Evolutionary conservation across 2,329 filamentous ascomycete genomes (phyloP).

Genomic region (Trichoderma koningii): DNA sequence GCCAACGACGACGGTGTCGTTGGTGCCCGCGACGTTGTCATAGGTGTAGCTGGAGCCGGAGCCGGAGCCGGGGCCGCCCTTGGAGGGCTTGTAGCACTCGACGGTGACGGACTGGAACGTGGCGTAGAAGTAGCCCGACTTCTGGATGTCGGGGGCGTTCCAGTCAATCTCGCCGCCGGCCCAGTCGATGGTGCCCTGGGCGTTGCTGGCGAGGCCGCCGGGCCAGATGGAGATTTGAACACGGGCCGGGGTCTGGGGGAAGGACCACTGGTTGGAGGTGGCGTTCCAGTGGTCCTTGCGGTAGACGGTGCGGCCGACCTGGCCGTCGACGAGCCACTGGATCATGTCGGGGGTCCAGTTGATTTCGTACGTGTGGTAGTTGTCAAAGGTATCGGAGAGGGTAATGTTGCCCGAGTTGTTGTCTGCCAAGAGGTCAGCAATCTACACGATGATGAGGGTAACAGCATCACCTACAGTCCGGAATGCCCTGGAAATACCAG

Average conservation of each 20-base stretch:
- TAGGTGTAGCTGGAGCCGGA: conserved; percentile 75
- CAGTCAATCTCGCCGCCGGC: conserved; percentile 90
- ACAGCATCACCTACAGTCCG: conserved; percentile 62
- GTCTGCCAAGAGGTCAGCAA: conserved; percentile 53
- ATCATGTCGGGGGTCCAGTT: conserved; percentile 87
- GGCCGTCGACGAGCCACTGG: conserved; percentile 84
- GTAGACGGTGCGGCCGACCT: conserved; percentile 71
- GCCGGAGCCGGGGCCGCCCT: conserved; percentile 63
- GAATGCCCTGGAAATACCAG: conserved; percentile 94
- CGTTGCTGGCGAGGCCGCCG: conserved; percentile 77
- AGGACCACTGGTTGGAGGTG: conserved; percentile 79
- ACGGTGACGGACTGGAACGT: conserved; percentile 76
- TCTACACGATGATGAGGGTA: background rate
- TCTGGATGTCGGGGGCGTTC: conserved; percentile 73
- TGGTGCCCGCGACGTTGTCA: conserved; percentile 64
- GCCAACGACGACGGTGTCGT: conserved; percentile 75
- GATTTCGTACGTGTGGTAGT: conserved; percentile 89
- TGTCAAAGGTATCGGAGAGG: conserved; percentile 68
- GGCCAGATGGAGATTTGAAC: conserved; percentile 97
- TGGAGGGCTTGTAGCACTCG: conserved; percentile 73
- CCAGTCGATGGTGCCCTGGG: conserved; percentile 84
- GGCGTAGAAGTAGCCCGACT: conserved; percentile 86
- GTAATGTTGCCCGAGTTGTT: conserved; percentile 72
- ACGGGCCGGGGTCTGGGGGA: conserved; percentile 86
- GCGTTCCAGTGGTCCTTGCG: conserved; percentile 82